Evolutionary conservation across 169 alveolate species (phyloP), one percentile per base, ranked within the genome.

Genomic region (Eimeria falciformis): DNA sequence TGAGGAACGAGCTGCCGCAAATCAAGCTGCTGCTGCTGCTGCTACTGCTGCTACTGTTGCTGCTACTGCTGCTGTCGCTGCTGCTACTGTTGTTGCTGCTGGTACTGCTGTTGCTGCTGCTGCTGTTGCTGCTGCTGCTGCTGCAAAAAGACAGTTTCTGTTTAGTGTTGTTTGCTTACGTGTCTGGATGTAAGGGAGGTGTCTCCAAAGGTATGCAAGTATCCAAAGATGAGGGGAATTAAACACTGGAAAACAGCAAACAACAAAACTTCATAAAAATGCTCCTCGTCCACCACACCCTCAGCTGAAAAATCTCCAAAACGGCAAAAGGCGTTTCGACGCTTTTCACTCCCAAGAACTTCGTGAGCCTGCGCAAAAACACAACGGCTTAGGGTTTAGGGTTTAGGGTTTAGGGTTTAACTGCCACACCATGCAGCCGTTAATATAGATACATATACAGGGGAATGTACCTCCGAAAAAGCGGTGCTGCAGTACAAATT

Each of bases 231-330:
- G 47, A 87, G 37, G 5, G 93, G 69, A 27, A 77, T 46, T 29
- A 78, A 50, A 40, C 33, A 33, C 56, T 78, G 89, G 23, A 89
- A 58, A 25, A 47, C 88, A 14, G 93, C 85, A 37, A 73, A 33
- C 14, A 73, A 23, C 21, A 89, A 62, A 40, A 75, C 66, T 37
- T 87, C 93, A 46, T 45, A 87, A 47, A 87, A 71, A 11, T 87
- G 93, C 27, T 69, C 79, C 18, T 87, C 93, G 87, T 87, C 87
- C 25, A 87, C 37, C 6, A 33, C 93, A 5, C 87, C 93, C 3
- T 86, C 85, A 25, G 53, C 21, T 40, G 81, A 53, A 56, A 45
- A 86, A 65, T 86, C 92, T 14, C 92, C 92, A 45, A 86, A 86
- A 9, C 92, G 84, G 47, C 73, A 53, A 58, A 66, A 86, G 4